Evolutionary conservation across 495 filamentous ascomycete genomes (phyloP).

Genomic region (Apodospora peruviana): DNA sequence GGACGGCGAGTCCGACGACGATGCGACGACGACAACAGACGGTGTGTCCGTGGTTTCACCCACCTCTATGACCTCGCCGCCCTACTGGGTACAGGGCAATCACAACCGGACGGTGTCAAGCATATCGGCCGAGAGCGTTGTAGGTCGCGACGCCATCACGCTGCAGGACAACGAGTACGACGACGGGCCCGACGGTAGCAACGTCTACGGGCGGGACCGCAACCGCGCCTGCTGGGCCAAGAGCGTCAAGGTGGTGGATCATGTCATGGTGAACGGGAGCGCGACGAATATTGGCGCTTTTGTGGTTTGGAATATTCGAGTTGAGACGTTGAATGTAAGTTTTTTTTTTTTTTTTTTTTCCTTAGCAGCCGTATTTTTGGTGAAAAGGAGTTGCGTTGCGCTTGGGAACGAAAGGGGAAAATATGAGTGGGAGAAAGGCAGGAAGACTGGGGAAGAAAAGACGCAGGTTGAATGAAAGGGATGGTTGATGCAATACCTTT

Average conservation of each 20-base stretch:
- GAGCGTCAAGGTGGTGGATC: conserved; percentile 47
- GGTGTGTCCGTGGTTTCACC: conserved; percentile 14
- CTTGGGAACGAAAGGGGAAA: too few relatives aligned
- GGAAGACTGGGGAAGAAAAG: too few relatives aligned
- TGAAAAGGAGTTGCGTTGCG: too few relatives aligned
- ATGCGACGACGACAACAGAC: conserved; percentile 7
- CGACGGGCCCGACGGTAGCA: conserved; percentile 26
- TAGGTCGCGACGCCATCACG: conserved; percentile 41
- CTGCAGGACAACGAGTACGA: conserved; percentile 48
- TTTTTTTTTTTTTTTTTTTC: not conserved
- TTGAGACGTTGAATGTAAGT: conserved; percentile 45
- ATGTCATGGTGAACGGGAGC: conserved; percentile 46
- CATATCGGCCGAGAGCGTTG: conserved; percentile 40
- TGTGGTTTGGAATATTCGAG: conserved; percentile 50
- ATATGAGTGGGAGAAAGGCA: not conserved
- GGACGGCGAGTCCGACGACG: not conserved
- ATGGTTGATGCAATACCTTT: too few relatives aligned
- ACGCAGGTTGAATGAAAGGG: too few relatives aligned
- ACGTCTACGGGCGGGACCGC: conserved; percentile 29
- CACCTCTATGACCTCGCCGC: conserved; percentile 24
- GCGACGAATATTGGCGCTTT: conserved; percentile 50
- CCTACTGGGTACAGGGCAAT: conserved; percentile 23
- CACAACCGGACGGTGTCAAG: conserved; percentile 27
- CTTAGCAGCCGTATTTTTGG: too few relatives aligned
- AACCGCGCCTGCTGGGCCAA: conserved; percentile 53